Evolutionary conservation across 2,329 filamentous ascomycete genomes (phyloP), one percentile per base, ranked within the genome.

Genomic region (Microascus cirrosus): DNA sequence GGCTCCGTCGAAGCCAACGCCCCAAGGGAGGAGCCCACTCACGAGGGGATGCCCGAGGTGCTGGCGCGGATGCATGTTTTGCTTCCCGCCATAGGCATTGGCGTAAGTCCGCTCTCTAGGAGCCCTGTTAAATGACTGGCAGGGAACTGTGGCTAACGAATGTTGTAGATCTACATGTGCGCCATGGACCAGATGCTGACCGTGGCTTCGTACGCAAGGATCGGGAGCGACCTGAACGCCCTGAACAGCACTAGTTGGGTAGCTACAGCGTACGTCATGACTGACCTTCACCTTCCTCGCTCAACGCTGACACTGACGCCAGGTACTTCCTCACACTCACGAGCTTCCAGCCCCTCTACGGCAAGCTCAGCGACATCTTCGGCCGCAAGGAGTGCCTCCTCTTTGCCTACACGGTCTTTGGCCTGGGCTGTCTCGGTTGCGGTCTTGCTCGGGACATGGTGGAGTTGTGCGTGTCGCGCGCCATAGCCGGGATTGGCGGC

Each of bases 181-280:
- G 86, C 88, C 3, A 78, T 86, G 55, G 89, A 93, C 66, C 87
- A 91, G 68, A 89, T 89, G 0, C 82, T 92, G 57, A 84, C 89
- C 34, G 82, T 92, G 54, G 83, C 84, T n/a, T 85, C 80, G n/a
- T 91, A 91, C 68, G 86, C 86, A 55, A 83, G 80, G 61, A 92
- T 93, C 64, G 88, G 87, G 12, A 89, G 80, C 59, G 89, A 92
- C 61, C 73, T 93, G 32, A 77, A 88, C 56, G 86, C 88, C 1
- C 75, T 93, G 56, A 89, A 87, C 66, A 82, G 81, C 62, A 90
- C 87, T 3, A 86, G 82, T 56, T 91, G 88, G 87, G 86, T 91
- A 59, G 86, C 86, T 32, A 72, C 70, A 2, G 70, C 75, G 69
- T 77, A 61, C 62, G 62, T 60, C 42, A 35, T 8, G 25, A n/a